Evolutionary conservation across 83 land plant genomes (phyloP).

Genomic region (Isoetes engelmannii): DNA sequence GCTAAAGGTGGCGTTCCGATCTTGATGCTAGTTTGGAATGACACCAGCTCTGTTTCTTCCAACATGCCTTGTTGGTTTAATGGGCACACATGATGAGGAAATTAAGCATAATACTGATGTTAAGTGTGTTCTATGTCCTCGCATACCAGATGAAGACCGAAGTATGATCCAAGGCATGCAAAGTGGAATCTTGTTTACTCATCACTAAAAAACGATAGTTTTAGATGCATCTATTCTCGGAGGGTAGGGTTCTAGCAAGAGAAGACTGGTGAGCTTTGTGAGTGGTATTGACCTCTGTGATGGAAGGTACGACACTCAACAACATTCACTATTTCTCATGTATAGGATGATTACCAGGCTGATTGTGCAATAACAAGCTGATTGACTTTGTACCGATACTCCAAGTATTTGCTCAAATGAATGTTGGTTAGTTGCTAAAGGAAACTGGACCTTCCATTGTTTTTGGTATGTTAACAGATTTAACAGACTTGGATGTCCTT

Average conservation of each 20-base stretch:
- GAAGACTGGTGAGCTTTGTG: conserved; percentile 45
- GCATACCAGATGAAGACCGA: conserved; percentile 34
- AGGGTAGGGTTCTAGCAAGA: background rate
- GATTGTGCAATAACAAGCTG: no score
- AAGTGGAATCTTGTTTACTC: conserved; percentile 54
- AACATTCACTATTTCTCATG: conserved; percentile 64
- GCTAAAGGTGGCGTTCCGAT: conserved; percentile 62
- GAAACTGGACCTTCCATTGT: no score
- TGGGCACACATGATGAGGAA: conserved; percentile 69
- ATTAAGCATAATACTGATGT: conserved; percentile 45
- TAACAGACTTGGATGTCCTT: no score
- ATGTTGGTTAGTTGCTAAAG: no score
- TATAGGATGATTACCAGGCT: no score
- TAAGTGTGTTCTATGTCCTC: conserved; percentile 54
- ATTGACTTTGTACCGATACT: no score
- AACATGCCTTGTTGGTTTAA: conserved; percentile 50
- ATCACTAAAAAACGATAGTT: conserved; percentile 55
- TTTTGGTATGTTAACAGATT: no score
- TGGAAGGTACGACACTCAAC: conserved; percentile 60
- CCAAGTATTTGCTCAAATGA: no score
- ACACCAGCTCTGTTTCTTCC: conserved; percentile 40
- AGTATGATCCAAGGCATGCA: conserved; percentile 43
- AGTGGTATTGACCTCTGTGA: conserved; percentile 79
- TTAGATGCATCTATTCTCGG: conserved; percentile 37
- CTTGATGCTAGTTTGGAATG: conserved; percentile 69